Percentiles rank a stretch among this genome's conserved stretches.
Evolutionary conservation across 2,329 filamentous ascomycete genomes (phyloP).

Genomic region (Capronia epimyces): DNA sequence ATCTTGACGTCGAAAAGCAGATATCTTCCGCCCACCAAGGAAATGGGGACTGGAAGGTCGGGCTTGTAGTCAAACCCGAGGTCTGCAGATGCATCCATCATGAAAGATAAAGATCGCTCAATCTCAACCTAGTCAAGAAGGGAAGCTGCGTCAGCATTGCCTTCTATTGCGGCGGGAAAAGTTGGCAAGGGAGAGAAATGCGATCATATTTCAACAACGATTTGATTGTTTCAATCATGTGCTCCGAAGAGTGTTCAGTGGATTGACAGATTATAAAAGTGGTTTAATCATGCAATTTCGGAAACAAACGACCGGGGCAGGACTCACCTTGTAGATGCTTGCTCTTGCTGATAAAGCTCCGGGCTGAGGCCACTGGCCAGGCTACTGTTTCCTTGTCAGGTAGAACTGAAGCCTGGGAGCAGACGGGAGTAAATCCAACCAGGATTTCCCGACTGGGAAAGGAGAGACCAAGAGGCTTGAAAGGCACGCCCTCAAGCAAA

Average conservation of each 20-base stretch:
- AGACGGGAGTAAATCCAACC: background rate
- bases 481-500: constrained; percentile 18
- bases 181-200: background rate
- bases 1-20: constrained; percentile 83
- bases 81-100: constrained; percentile 15
- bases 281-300: constrained; percentile 56
- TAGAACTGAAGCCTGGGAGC: background rate
- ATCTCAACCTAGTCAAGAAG: constrained; percentile 12
- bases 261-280: constrained; percentile 73
- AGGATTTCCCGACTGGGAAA: background rate
- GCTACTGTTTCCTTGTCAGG: background rate
- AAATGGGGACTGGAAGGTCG: constrained; percentile 66
- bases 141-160: constrained; percentile 27
- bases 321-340: background rate
- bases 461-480: constrained; percentile 10
- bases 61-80: constrained; percentile 33
- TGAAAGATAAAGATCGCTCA: constrained; percentile 6
- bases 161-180: constrained; percentile 23
- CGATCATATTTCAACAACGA: constrained; percentile 44
- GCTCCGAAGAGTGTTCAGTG: constrained; percentile 55
- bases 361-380: background rate
- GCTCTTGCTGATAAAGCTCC: background rate
- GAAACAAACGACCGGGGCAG: background rate
- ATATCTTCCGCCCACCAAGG: constrained; percentile 71
- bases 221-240: constrained; percentile 43